Base-by-base conservation (phyloP, 371 early-diverging fungal genomes). In the Rhizopus stolonifer region DNA sequence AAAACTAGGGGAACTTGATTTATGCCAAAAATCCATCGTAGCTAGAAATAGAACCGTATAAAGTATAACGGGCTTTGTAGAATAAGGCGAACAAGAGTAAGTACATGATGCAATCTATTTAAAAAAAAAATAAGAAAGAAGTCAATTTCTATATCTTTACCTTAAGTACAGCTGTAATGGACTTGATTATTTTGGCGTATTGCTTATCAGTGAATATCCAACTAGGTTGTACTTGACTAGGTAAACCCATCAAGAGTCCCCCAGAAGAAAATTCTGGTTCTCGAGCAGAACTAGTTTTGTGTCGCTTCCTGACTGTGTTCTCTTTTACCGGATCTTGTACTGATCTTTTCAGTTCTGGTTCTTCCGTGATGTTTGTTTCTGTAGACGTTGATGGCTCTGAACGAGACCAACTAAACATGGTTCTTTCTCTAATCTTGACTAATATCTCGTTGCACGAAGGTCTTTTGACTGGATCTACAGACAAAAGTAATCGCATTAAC, bases 391-490 rank as follows among this genome's bases (percentile, higher is more conserved):
- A n/a, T n/a, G n/a, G n/a, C n/a, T n/a, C n/a, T n/a, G n/a, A n/a
- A n/a, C n/a, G n/a, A 10, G 7, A 8, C 42, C 42, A 42, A 19
- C 21, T 7, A 21, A 42, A 42, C 7, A 39, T 9, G 17, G 40
- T 43, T 9, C 8, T 40, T 14, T 34, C 43, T 13, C 57, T 26
- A 2, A 74, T 24, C 36, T 69, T 69, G 2, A 62, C 48, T 24
- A 87, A 49, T 9, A 88, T 80, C 21, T 86, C 86, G 32, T 73
- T 67, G 40, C 87, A 80, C 8, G 84, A 83, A 2, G 89, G 89
- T 5, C 89, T 79, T 49, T 81, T 81, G 2, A 65, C 51, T 25
- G 86, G 83, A 53, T 85, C 80, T 1, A 68, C 67, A 0, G 86
- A 81, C 1, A 88, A 51, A 13, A 87, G 49, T 40, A 70, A 55